Base-by-base conservation (phyloP, 306 rosid genomes). In the Cicer chorassanicum region DNA sequence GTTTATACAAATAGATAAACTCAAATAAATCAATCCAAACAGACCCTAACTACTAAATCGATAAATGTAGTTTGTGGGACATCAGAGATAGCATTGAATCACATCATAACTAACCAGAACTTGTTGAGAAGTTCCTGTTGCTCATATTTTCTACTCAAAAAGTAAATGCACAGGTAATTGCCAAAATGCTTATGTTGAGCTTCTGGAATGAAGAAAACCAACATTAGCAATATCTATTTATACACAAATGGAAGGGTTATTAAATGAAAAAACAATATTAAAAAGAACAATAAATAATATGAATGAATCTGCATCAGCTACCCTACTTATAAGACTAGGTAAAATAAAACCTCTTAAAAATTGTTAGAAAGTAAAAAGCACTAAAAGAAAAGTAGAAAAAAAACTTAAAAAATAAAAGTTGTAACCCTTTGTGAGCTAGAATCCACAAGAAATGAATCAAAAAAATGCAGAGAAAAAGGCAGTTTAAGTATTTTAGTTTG, bases 51-150 rank as follows among this genome's bases (percentile, higher is more conserved):
- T 14, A 29, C 38, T 4, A 49, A 75, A 78, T 54, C 14, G 13
- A 64, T 14, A 42, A 29, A 29, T 46, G 54, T 15, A 84, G 43
- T 55, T 78, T 74, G 68, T 42, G 62, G 44, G 29, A 53, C 74
- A 66, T 76, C 55, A 79, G 6, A 72, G 29, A 73, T 9, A 11
- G 18, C 70, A 78, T 43, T 51, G 65, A 34, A 72, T n/a, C 74
- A 68, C 49, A 75, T n/a, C 75, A 62, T 49, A 69, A 84, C 98
- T 86, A 65, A 93, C 98, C 97, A 74, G 96, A 91, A 82, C 84
- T 84, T 75, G 55, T 36, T 63, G 81, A 72, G 84, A 89, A 72
- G 88, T 68, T 82, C 49, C 71, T 77, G 82, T 87, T 82, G 87
- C 96, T 91, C 98, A 93, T 91, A 79, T 75, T 81, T 75, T 63